Conservation (phyloP, 2,329 filamentous ascomycete genomes). For the Clonostachys chloroleuca region DNA sequence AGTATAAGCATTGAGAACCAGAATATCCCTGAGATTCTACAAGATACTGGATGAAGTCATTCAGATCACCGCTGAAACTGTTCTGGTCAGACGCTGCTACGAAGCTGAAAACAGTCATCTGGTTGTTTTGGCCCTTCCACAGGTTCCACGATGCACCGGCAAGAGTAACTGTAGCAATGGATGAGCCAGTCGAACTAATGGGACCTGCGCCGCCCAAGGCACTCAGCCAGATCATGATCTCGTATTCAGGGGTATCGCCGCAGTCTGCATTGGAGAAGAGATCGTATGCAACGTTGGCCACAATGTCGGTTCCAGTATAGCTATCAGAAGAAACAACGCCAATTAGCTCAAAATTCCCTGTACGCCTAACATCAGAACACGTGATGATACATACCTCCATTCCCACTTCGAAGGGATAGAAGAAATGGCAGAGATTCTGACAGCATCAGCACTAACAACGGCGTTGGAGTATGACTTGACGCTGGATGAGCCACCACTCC, state of each 20-base stretch:
- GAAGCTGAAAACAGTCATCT: constrained; percentile 57
- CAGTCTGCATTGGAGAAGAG: constrained; percentile 49
- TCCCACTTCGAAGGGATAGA: no score
- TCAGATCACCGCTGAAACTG: constrained; percentile 46
- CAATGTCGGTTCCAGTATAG: constrained; percentile 17
- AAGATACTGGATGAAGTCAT: constrained; percentile 53
- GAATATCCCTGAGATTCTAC: constrained; percentile 38
- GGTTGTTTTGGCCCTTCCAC: constrained; percentile 51
- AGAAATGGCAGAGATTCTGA: constrained; percentile 2
- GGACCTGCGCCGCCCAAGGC: constrained; percentile 44
- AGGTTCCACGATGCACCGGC: constrained; percentile 49
- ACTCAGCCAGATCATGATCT: constrained; percentile 60
- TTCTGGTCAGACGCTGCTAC: constrained; percentile 18
- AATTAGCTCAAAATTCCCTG: constrained; percentile 14
- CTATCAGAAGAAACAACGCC: constrained; percentile 10
- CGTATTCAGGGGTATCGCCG: constrained; percentile 33
- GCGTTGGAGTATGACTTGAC: constrained; percentile 39
- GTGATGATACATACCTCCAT: constrained; percentile 2
- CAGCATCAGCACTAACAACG: constrained; percentile 20
- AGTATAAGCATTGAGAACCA: constrained; percentile 45
- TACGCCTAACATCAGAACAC: constrained; percentile 13
- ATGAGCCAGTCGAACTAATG: constrained; percentile 30
- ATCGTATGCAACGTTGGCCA: constrained; percentile 59
- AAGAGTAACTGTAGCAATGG: constrained; percentile 40
- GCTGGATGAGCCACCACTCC: constrained; percentile 24